Conservation (phyloP, 2,329 filamentous ascomycete species). For the Biscogniauxia sp. region DNA sequence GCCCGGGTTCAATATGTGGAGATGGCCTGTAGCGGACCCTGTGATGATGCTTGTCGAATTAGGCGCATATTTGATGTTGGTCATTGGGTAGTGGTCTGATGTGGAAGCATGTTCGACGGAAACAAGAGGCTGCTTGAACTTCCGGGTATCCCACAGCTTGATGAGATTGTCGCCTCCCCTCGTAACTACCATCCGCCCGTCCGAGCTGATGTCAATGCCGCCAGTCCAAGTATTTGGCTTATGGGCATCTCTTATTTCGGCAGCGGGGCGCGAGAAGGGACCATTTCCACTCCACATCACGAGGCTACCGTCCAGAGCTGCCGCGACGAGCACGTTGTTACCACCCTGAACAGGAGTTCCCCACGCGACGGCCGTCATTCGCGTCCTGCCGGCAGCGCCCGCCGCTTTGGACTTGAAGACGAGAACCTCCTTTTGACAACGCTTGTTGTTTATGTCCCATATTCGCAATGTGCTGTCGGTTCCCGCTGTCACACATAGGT, state of each 20-base stretch:
- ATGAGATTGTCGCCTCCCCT: slow-evolving; percentile 88
- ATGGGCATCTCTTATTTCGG: slow-evolving; percentile 83
- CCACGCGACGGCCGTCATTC: slow-evolving; percentile 94
- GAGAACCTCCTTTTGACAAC: slow-evolving; percentile 87
- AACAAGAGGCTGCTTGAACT: slow-evolving; percentile 87
- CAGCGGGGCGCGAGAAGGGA: slow-evolving; percentile 77
- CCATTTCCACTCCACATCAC: slow-evolving; percentile 92
- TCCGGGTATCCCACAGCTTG: slow-evolving; percentile 95
- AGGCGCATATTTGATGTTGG: slow-evolving; percentile 87
- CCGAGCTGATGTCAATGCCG: slow-evolving; percentile 84
- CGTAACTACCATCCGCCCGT: slow-evolving; percentile 87
- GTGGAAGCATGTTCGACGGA: slow-evolving; percentile 77
- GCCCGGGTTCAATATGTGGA: slow-evolving; percentile 91
- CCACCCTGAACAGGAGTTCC: slow-evolving; percentile 73
- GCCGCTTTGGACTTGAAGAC: slow-evolving; percentile 92
- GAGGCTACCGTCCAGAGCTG: slow-evolving; percentile 84
- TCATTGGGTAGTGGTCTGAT: slow-evolving; percentile 77
- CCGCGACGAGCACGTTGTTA: slow-evolving; percentile 73
- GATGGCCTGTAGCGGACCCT: slow-evolving; percentile 78
- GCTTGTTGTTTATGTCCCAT: slow-evolving; percentile 92
- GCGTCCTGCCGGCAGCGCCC: slow-evolving; percentile 82
- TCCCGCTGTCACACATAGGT: slow-evolving; percentile 84
- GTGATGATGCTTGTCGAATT: slow-evolving; percentile 82
- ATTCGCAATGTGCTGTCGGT: slow-evolving; percentile 95
- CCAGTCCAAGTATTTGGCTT: slow-evolving; percentile 83